Conservation (phyloP, 768 basidiomycete genomes). For the Tricholoma bakamatsutake region DNA sequence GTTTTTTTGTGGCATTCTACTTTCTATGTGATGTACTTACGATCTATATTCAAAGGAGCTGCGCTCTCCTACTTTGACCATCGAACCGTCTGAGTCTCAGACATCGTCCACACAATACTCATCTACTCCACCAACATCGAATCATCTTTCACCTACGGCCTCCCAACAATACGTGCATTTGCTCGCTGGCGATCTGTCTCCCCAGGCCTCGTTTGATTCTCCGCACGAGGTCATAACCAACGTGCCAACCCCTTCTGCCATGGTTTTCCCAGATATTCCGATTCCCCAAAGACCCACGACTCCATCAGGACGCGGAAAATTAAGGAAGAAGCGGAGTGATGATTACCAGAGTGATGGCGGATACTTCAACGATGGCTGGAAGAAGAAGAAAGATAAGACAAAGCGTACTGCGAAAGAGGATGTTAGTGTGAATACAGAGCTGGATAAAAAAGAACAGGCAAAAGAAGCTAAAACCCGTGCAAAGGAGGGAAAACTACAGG, state of each 20-base stretch:
- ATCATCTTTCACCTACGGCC: conserved; percentile 6
- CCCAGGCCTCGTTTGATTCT: conserved; percentile 1
- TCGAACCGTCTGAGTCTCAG: conserved; percentile 27
- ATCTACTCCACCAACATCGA: conserved; percentile 12
- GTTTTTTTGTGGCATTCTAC: neutral
- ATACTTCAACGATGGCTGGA: conserved; percentile 40
- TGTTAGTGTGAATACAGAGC: conserved; percentile 10
- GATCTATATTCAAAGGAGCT: conserved; percentile 4
- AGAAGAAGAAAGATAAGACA: conserved; percentile 20
- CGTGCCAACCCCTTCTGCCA: neutral
- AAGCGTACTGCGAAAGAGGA: conserved; percentile 17
- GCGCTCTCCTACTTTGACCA: conserved; percentile 28
- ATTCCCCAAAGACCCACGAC: conserved; percentile 19
- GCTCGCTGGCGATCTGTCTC: neutral
- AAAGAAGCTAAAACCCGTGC: conserved; percentile 17
- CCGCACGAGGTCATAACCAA: conserved; percentile 1
- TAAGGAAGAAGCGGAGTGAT: conserved; percentile 39
- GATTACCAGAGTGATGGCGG: conserved; percentile 52
- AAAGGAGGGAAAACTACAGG: conserved; percentile 21
- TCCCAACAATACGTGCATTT: conserved; percentile 9
- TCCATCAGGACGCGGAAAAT: conserved; percentile 21
- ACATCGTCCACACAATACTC: conserved; percentile 19
- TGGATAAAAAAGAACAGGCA: conserved; percentile 22
- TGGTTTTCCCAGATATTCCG: conserved; percentile 21
- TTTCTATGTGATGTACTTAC: conserved; percentile 2